Evolutionary conservation across 2,329 filamentous ascomycete species (phyloP).

Genomic region (Pseudonectria buxi): DNA sequence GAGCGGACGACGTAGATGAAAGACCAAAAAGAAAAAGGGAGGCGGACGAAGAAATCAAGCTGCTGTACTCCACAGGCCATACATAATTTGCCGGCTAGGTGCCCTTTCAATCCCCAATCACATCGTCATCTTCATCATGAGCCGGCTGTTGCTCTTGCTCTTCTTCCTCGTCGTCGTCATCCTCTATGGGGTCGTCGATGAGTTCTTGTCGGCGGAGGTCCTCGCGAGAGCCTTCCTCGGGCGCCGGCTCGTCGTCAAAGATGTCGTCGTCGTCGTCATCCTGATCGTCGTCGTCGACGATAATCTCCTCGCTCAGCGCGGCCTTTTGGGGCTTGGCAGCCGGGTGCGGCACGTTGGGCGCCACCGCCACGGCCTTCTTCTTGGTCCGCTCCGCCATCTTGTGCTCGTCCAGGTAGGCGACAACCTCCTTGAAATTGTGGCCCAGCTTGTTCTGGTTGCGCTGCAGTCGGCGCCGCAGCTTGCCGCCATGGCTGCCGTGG

Average conservation of each 20-base stretch:
- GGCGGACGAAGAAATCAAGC: slow-evolving; percentile 4
- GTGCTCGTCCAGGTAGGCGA: slow-evolving; percentile 70
- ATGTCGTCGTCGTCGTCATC: slow-evolving; percentile 35
- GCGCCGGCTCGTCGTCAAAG: slow-evolving; percentile 43
- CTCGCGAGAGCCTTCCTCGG: slow-evolving; percentile 53
- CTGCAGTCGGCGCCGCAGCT: slow-evolving; percentile 63
- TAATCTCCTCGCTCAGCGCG: slow-evolving; percentile 37
- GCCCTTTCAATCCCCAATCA: slow-evolving; percentile 37
- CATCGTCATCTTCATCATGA: slow-evolving; percentile 37
- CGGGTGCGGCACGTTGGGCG: slow-evolving; percentile 19
- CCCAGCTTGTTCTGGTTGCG: slow-evolving; percentile 78
- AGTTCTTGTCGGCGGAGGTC: slow-evolving; percentile 50
- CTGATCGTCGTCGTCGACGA: slow-evolving; percentile 37
- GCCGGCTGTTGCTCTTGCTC: slow-evolving; percentile 20
- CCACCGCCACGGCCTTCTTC: slow-evolving; percentile 29
- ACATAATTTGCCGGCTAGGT: not conserved
- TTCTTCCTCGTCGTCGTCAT: slow-evolving; percentile 28
- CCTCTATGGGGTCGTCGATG: slow-evolving; percentile 40
- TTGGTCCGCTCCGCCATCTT: slow-evolving; percentile 42
- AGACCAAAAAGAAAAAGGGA: slow-evolving; percentile 11
- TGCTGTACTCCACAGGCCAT: slow-evolving; percentile 9
- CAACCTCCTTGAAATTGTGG: slow-evolving; percentile 75
- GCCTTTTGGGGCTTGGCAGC: slow-evolving; percentile 27
- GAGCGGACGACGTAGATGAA: slow-evolving; percentile 5
- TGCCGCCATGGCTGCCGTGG: slow-evolving; percentile 50